A percentile compares a stretch with the other conserved stretches of the same genome.
phyloP scores from a whole-genome alignment of 1,284 basidiomycete species.

The Hortiboletus rubellus region DNA sequence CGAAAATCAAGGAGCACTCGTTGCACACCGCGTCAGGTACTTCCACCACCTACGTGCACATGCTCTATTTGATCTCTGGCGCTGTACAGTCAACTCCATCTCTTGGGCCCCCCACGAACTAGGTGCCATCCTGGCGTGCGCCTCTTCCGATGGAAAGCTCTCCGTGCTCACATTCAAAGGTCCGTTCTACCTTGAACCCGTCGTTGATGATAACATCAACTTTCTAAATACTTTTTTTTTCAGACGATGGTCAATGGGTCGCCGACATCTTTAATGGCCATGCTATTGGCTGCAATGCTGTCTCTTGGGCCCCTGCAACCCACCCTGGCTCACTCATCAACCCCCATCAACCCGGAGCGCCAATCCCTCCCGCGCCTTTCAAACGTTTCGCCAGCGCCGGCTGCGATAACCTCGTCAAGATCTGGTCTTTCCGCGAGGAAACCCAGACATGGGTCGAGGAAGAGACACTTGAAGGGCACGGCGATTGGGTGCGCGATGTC shows the following conservation, averaged over 20 bases:
- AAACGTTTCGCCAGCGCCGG: slow-evolving; percentile 95
- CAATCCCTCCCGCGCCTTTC: slow-evolving; percentile 47
- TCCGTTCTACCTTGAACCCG: slow-evolving; percentile 30
- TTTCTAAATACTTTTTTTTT: neutral
- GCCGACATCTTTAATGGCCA: slow-evolving; percentile 96
- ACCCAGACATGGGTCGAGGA: slow-evolving; percentile 87
- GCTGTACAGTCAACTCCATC: slow-evolving; percentile 83
- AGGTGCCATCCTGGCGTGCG: slow-evolving; percentile 95
- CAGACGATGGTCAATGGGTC: slow-evolving; percentile 96
- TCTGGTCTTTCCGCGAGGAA: slow-evolving; percentile 86
- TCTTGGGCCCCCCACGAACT: slow-evolving; percentile 98
- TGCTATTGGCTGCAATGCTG: slow-evolving; percentile 94
- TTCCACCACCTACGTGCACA: neutral
- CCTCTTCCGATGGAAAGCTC: slow-evolving; percentile 97
- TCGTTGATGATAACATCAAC: neutral
- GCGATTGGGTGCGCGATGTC: slow-evolving; percentile 98
- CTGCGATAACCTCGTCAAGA: slow-evolving; percentile 94
- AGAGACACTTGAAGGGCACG: slow-evolving; percentile 86
- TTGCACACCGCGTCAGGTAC: slow-evolving; percentile 92
- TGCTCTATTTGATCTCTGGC: neutral
- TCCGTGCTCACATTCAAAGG: slow-evolving; percentile 85
- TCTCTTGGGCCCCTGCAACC: slow-evolving; percentile 96
- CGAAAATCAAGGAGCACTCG: slow-evolving; percentile 95
- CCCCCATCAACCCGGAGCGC: slow-evolving; percentile 48
- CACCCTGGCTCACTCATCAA: slow-evolving; percentile 82